A percentile compares a stretch with the other conserved stretches of the same genome.
These are phyloP conservation scores for Paecilomyces niveus DNA, from an alignment of 2,329 filamentous ascomycete species.

Conservation along the genomic window DNA sequence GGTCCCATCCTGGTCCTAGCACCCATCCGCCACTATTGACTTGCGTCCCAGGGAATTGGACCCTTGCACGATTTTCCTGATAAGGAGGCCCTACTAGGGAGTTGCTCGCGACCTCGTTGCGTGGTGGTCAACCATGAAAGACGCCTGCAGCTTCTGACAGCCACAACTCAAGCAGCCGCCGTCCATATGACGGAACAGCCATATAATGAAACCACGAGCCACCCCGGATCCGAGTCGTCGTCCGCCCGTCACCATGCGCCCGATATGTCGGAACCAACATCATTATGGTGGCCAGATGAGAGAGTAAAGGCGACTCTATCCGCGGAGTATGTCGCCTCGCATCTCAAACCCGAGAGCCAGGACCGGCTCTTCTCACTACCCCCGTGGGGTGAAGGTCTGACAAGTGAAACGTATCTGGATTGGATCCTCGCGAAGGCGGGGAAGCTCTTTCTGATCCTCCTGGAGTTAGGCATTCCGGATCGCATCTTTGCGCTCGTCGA, in stretches of 20 bases:
- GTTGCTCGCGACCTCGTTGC: background rate
- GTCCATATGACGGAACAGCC: background rate
- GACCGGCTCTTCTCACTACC: conserved; percentile 30
- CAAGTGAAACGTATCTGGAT: conserved; percentile 51
- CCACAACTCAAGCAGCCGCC: background rate
- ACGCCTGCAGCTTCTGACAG: background rate
- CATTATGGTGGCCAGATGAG: conserved; percentile 41
- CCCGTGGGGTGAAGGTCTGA: conserved; percentile 38
- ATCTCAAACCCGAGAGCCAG: conserved; percentile 28
- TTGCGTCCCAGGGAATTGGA: background rate
- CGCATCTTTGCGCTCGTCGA: conserved; percentile 57
- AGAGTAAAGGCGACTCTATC: conserved; percentile 36
- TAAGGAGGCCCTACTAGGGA: background rate
- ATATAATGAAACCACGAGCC: background rate
- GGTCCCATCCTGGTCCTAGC: background rate
- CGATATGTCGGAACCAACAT: conserved; percentile 22
- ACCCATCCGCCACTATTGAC: background rate
- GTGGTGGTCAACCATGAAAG: background rate
- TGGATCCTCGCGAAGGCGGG: conserved; percentile 55
- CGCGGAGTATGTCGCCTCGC: conserved; percentile 32
- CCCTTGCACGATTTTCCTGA: background rate
- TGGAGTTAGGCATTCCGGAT: conserved; percentile 54
- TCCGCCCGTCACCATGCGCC: conserved; percentile 8
- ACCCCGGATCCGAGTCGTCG: background rate
- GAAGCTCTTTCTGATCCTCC: conserved; percentile 53